Percentiles rank a stretch among this genome's conserved stretches.
phyloP scores from a whole-genome alignment of 441 rosid species.

The Kokia cookei region DNA sequence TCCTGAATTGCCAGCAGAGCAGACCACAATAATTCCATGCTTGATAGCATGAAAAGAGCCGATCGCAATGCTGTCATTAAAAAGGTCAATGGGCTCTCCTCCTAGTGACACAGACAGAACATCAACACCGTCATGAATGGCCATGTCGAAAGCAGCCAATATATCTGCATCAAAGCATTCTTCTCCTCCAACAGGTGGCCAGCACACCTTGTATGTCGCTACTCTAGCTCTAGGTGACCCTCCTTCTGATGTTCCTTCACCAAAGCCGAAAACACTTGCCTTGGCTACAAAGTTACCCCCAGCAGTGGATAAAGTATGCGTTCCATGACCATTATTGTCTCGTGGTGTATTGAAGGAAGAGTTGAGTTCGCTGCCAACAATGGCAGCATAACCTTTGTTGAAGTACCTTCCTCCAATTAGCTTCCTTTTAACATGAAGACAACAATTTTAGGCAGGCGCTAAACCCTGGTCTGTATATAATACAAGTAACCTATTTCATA shows the following conservation, averaged over 20 bases:
- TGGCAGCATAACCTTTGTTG: slow-evolving; percentile 56
- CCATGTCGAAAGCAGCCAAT: slow-evolving; percentile 62
- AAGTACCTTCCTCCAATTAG: slow-evolving; percentile 74
- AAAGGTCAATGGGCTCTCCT: slow-evolving; percentile 20
- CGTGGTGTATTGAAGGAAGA: slow-evolving; percentile 51
- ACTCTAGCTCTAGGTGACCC: slow-evolving; percentile 76
- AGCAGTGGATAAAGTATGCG: slow-evolving; percentile 84
- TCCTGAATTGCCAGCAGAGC: slow-evolving; percentile 63
- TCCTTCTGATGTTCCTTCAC: slow-evolving; percentile 70
- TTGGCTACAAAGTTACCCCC: slow-evolving; percentile 53
- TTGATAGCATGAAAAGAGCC: slow-evolving; percentile 59
- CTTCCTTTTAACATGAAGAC: slow-evolving; percentile 32
- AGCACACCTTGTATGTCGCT: slow-evolving; percentile 80
- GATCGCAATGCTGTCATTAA: slow-evolving; percentile 42
- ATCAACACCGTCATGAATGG: slow-evolving; percentile 72
- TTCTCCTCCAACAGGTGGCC: slow-evolving; percentile 35
- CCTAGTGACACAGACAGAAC: slow-evolving; percentile 66
- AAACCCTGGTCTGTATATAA: neutral
- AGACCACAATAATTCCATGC: slow-evolving; percentile 44
- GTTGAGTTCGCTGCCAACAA: slow-evolving; percentile 40
- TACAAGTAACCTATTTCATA: neutral
- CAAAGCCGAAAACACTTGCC: slow-evolving; percentile 48
- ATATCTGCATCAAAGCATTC: slow-evolving; percentile 62
- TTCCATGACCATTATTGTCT: slow-evolving; percentile 71
- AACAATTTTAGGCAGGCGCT: neutral